These are phyloP conservation scores for Aureobasidium sp. DNA, from an alignment of 2,329 filamentous ascomycete species.

Conservation along the genomic window DNA sequence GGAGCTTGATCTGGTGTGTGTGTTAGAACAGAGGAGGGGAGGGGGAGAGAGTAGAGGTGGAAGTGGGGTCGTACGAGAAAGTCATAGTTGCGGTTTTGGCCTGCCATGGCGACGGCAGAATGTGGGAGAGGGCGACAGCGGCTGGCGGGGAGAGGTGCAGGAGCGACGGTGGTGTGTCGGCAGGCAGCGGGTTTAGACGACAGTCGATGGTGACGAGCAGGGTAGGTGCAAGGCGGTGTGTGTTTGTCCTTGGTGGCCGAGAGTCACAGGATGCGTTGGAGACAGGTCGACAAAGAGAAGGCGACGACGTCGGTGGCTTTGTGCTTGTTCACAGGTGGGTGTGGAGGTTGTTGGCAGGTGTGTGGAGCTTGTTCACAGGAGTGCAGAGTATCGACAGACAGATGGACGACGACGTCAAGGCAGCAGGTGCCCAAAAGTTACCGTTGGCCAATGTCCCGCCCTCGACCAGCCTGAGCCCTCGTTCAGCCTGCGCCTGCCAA, in stretches of 20 bases:
- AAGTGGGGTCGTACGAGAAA: constrained; percentile 64
- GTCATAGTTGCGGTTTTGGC: constrained; percentile 90
- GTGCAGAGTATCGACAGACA: neutral
- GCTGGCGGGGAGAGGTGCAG: neutral
- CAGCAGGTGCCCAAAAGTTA: neutral
- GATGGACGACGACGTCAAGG: neutral
- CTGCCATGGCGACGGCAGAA: constrained; percentile 60
- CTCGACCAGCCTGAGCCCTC: neutral
- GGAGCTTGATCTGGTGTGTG: constrained; percentile 74
- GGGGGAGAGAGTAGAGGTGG: neutral
- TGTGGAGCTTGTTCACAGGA: neutral
- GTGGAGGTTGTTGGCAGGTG: too few species aligned
- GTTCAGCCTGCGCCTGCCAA: neutral
- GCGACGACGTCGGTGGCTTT: constrained; percentile 3
- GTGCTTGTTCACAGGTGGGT: neutral
- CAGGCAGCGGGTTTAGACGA: neutral
- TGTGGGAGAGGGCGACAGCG: neutral
- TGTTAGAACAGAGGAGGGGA: neutral
- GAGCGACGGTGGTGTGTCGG: neutral
- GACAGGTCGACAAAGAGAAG: neutral
- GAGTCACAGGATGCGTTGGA: neutral
- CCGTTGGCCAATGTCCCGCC: neutral
- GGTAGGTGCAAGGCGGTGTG: neutral
- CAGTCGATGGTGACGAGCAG: neutral
- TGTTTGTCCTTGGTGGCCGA: neutral